Conservation (phyloP, 2,329 filamentous ascomycete species). For the Aspergillus bombycis region DNA sequence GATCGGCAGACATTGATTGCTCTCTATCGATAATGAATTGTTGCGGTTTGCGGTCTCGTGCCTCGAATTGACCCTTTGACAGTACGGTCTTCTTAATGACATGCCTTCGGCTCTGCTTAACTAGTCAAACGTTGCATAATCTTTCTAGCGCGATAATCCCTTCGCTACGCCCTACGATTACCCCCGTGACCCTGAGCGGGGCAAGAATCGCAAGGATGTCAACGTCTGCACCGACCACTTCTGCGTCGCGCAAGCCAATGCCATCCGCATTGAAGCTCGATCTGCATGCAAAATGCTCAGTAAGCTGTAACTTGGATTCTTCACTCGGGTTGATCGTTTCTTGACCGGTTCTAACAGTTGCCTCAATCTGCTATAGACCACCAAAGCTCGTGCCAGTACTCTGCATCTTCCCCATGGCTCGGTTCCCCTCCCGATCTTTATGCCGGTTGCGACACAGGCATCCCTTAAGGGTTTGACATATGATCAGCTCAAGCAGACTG, state of each 20-base stretch:
- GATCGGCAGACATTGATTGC: neutral
- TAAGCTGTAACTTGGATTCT: constrained; percentile 50
- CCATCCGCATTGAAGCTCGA: constrained; percentile 75
- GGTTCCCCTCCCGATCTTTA: constrained; percentile 90
- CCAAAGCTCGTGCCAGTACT: constrained; percentile 86
- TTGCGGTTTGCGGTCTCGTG: neutral
- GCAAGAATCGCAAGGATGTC: constrained; percentile 33
- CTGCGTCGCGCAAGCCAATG: constrained; percentile 36
- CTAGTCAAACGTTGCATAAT: neutral
- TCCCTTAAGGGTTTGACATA: constrained; percentile 94
- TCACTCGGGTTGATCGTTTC: neutral
- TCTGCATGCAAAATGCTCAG: constrained; percentile 76
- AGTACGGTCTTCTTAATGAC: constrained; percentile 14
- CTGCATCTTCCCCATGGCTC: constrained; percentile 88
- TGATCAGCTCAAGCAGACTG: constrained; percentile 84
- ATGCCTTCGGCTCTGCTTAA: neutral
- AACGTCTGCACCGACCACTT: constrained; percentile 22
- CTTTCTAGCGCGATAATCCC: neutral
- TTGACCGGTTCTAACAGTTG: constrained; percentile 5
- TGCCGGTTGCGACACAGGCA: constrained; percentile 97
- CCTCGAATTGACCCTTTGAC: neutral
- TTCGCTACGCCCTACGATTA: neutral
- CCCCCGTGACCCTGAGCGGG: constrained; percentile 14
- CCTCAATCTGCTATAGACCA: constrained; percentile 65
- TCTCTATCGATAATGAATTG: constrained; percentile 11